Evolutionary conservation across 139 green algal genomes (phyloP).

Genomic region (Raphidocelis subcapitata): DNA sequence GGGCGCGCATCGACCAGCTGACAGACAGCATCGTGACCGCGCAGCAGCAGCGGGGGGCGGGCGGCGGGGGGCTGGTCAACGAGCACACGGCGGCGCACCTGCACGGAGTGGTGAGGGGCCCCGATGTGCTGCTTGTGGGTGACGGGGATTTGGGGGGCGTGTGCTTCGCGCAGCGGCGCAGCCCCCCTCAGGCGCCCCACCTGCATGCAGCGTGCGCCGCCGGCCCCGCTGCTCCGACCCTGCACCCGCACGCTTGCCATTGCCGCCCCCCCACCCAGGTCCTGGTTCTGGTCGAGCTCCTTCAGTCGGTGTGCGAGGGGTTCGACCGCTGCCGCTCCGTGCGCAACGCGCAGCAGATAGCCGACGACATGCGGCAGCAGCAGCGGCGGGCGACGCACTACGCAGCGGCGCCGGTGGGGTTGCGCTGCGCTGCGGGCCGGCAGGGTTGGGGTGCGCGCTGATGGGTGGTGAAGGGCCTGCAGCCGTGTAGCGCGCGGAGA

Average conservation of each 20-base stretch:
- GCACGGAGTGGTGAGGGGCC: slow-evolving; percentile 63
- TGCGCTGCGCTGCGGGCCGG: too few relatives aligned
- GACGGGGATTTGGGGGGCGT: too few relatives aligned
- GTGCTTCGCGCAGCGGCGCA: too few relatives aligned
- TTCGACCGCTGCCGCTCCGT: slow-evolving; percentile 68
- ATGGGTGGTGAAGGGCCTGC: too few relatives aligned
- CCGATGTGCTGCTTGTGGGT: too few relatives aligned
- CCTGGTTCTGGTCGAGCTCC: slow-evolving; percentile 71
- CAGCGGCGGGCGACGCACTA: neutral
- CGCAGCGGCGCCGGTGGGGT: too few relatives aligned
- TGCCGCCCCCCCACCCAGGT: slow-evolving; percentile 38
- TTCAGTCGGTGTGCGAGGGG: slow-evolving; percentile 37
- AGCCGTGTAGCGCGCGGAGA: too few relatives aligned
- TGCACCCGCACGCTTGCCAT: too few relatives aligned
- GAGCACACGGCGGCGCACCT: slow-evolving; percentile 66
- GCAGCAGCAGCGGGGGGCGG: slow-evolving; percentile 2
- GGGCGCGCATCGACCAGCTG: slow-evolving; percentile 49
- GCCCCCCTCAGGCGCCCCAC: too few relatives aligned
- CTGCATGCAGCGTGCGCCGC: neutral
- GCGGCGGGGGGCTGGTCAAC: slow-evolving; percentile 30
- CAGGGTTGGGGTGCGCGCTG: too few relatives aligned
- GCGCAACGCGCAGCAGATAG: slow-evolving; percentile 58
- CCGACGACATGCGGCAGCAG: slow-evolving; percentile 27
- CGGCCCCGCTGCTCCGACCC: too few relatives aligned
- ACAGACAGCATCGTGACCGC: slow-evolving; percentile 33